Evolutionary conservation across 2,329 filamentous ascomycete genomes (phyloP), one percentile per base, ranked within the genome.

Genomic region (Paraphoma chrysanthemicola): DNA sequence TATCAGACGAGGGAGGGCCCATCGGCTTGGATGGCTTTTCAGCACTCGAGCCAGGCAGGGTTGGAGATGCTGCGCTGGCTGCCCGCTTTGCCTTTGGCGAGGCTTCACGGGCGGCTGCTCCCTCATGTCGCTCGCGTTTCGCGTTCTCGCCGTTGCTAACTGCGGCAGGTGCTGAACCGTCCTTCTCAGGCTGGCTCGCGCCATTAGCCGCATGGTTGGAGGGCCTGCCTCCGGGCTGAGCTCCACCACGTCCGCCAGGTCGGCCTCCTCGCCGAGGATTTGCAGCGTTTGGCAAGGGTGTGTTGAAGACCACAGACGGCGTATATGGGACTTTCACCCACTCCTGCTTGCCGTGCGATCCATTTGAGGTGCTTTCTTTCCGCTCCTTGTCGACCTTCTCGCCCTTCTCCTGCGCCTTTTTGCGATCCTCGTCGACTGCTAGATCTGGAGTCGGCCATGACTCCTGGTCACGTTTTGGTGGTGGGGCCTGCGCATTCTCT

Each of bases 391-490:
- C 89, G 46, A 88, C 86, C 59, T 91, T 89, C 44, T 87, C 83
- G 11, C 83, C 82, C 76, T 92, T 92, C 53, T 88, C 84, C 51
- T 86, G 82, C 1, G 82, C 78, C 76, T 92, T 93, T 70, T 89
- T 88, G 78, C 91, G 91, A 59, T 90, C 86, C 66, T 95, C 92
- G 48, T 89, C 88, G 50, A 89, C 86, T 1, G 88, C 90, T 48
- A 84, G 88, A 66, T 97, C 92, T 0, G 93, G 93, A 2, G 94
- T 98, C 14, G 95, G 95, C 95, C 95, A 99, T 17, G 88, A 88
- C 51, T 87, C 81, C 48, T 91, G 84, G 75, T 98, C 93, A 56
- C 86, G 88, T 45, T 92, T 89, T 2, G 91, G 84, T 28, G 91
- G 91, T 33, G 86, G 81, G 42, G 79, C 73, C 44, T 76, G 69